phyloP scores from a whole-genome alignment of 495 filamentous ascomycete species.

The Talaromyces stipitatus region DNA sequence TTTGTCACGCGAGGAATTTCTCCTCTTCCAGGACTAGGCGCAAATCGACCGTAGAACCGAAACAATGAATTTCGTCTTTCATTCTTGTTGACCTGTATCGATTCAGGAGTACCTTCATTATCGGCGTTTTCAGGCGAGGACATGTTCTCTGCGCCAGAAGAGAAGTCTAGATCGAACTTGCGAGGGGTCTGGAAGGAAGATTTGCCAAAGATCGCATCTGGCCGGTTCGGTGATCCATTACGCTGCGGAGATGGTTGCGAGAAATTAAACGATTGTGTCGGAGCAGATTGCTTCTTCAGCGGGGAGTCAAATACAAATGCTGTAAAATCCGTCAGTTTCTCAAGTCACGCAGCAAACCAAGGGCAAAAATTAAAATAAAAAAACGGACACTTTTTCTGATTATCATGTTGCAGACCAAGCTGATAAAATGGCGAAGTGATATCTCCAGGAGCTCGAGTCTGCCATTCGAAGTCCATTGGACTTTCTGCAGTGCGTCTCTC shows the following conservation, averaged over 20 bases:
- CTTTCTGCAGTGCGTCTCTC: constrained; percentile 43
- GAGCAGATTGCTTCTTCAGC: constrained; percentile 31
- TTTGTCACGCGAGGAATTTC: constrained; percentile 46
- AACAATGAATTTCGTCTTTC: constrained; percentile 37
- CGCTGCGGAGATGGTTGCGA: constrained; percentile 24
- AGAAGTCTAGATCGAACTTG: constrained; percentile 61
- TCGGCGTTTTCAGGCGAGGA: constrained; percentile 69
- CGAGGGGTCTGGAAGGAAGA: constrained; percentile 74
- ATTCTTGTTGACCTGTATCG: constrained; percentile 30
- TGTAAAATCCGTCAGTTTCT: constrained; percentile 16
- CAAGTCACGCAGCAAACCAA: neutral
- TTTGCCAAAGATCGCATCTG: constrained; percentile 48
- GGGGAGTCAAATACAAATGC: constrained; percentile 49
- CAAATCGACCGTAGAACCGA: constrained; percentile 37
- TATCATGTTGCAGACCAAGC: constrained; percentile 35
- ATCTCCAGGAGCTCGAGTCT: constrained; percentile 49
- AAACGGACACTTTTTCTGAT: constrained; percentile 46
- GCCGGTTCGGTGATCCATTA: constrained; percentile 16
- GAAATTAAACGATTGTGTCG: constrained; percentile 32
- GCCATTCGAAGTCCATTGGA: constrained; percentile 66
- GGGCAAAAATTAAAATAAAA: neutral
- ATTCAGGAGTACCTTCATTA: constrained; percentile 63
- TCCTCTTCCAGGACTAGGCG: constrained; percentile 47
- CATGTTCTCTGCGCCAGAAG: constrained; percentile 70
- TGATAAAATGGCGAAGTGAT: constrained; percentile 52